A percentile compares a stretch with the other conserved stretches of the same genome.
Evolutionary conservation across 805 yeast species (phyloP).

Genomic region (Starmerella tilneyi): DNA sequence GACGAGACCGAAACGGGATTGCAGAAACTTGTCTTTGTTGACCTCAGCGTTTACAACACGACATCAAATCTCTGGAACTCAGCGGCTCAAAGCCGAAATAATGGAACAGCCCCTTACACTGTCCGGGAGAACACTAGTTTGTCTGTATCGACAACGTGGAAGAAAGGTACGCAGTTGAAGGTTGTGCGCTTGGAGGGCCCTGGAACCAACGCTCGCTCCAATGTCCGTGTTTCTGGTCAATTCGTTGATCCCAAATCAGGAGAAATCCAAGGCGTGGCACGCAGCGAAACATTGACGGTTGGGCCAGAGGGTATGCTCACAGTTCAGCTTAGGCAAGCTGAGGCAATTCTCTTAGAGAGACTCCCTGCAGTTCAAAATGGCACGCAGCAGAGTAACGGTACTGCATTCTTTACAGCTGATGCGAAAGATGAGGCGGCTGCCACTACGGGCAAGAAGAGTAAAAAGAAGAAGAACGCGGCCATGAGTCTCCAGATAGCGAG

Average conservation of each 20-base stretch:
- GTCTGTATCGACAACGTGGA: neutral
- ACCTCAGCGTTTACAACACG: neutral
- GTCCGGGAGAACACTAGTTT: neutral
- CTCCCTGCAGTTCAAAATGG: neutral
- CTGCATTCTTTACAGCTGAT: neutral
- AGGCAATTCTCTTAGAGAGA: neutral
- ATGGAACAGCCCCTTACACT: neutral
- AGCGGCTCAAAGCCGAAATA: neutral
- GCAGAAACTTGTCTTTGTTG: neutral
- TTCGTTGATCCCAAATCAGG: neutral
- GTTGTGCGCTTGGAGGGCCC: conserved; percentile 1
- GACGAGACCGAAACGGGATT: neutral
- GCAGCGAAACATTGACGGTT: neutral
- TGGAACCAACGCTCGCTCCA: neutral
- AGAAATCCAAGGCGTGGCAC: neutral
- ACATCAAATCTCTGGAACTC: neutral
- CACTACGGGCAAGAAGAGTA: neutral
- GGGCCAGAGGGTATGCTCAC: neutral
- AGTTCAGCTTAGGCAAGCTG: neutral
- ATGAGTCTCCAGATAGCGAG: neutral
- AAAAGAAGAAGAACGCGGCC: neutral
- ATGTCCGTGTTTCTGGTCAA: neutral
- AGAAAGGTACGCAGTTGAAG: neutral
- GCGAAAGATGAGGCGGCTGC: neutral
- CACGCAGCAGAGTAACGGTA: neutral